Evolutionary conservation across 2,329 filamentous ascomycete genomes (phyloP).

Genomic region (Hymenoscyphus fraxineus): DNA sequence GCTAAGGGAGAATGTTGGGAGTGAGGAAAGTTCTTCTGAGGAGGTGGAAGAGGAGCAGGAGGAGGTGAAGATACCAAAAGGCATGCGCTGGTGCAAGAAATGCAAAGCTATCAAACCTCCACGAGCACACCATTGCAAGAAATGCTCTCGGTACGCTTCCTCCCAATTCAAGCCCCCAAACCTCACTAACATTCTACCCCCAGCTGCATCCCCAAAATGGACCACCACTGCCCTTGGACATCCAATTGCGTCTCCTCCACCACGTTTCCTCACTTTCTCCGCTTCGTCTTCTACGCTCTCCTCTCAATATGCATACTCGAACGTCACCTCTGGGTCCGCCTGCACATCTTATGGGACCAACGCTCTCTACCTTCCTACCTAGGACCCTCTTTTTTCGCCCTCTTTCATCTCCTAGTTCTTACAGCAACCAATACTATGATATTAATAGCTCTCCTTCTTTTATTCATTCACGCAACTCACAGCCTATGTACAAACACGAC

Average conservation of each 20-base stretch:
- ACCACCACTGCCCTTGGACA: constrained; percentile 86
- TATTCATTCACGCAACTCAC: constrained; percentile 60
- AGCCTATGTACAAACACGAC: constrained; percentile 67
- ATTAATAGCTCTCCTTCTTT: constrained; percentile 58
- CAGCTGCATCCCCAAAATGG: constrained; percentile 74
- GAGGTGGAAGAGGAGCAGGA: constrained; percentile 1
- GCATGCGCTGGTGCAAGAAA: constrained; percentile 66
- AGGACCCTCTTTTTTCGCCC: constrained; percentile 58
- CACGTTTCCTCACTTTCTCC: constrained; percentile 77
- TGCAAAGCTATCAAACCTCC: constrained; percentile 72
- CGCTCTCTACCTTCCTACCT: constrained; percentile 71
- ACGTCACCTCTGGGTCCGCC: constrained; percentile 57
- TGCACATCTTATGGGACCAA: constrained; percentile 57
- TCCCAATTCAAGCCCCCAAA: neutral
- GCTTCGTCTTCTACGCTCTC: constrained; percentile 67
- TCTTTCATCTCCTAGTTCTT: constrained; percentile 60
- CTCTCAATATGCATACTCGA: constrained; percentile 60
- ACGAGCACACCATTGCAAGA: constrained; percentile 76
- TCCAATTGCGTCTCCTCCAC: constrained; percentile 77
- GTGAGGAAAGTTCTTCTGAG: constrained; percentile 9
- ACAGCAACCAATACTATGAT: constrained; percentile 55
- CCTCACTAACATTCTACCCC: neutral
- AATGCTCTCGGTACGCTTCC: constrained; percentile 55
- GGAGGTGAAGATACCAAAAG: constrained; percentile 16
- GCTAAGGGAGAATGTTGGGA: constrained; percentile 18